Evolutionary conservation across 2,329 filamentous ascomycete species (phyloP).

Genomic region (Capronia americana): DNA sequence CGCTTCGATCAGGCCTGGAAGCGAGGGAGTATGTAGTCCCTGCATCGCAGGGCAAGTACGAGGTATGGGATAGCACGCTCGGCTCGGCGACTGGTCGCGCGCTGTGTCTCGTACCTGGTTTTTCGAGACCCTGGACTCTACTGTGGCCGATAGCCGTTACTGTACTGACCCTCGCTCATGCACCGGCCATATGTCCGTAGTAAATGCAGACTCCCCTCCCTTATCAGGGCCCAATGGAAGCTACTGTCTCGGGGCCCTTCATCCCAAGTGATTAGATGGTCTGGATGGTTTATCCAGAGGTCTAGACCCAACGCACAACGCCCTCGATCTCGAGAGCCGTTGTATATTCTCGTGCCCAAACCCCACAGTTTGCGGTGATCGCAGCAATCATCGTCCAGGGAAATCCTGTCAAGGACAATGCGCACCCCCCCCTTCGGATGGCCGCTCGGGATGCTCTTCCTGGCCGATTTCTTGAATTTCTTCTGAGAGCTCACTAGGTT

Average conservation of each 20-base stretch:
- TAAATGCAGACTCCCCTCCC: too few relatives aligned
- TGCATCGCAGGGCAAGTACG: too few relatives aligned
- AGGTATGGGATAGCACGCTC: too few relatives aligned
- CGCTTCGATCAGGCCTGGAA: too few relatives aligned
- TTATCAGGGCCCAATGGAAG: not conserved
- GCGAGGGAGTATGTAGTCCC: too few relatives aligned
- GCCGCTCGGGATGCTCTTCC: not conserved
- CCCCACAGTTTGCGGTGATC: not conserved
- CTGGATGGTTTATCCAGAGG: not conserved
- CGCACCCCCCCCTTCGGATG: not conserved
- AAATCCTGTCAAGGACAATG: not conserved
- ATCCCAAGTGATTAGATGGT: too few relatives aligned
- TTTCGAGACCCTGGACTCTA: too few relatives aligned
- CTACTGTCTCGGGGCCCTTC: not conserved
- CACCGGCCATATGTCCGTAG: too few relatives aligned
- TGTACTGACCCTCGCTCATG: too few relatives aligned
- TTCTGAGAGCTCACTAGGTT: not conserved
- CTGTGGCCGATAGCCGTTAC: too few relatives aligned
- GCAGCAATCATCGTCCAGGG: not conserved
- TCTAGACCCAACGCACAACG: not conserved
- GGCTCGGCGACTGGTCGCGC: too few relatives aligned
- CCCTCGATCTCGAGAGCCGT: not conserved
- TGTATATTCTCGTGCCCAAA: not conserved
- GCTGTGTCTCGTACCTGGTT: too few relatives aligned
- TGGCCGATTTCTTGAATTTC: not conserved